Evolutionary conservation across 2,329 filamentous ascomycete genomes (phyloP).

Genomic region (Macrophomina tecta): DNA sequence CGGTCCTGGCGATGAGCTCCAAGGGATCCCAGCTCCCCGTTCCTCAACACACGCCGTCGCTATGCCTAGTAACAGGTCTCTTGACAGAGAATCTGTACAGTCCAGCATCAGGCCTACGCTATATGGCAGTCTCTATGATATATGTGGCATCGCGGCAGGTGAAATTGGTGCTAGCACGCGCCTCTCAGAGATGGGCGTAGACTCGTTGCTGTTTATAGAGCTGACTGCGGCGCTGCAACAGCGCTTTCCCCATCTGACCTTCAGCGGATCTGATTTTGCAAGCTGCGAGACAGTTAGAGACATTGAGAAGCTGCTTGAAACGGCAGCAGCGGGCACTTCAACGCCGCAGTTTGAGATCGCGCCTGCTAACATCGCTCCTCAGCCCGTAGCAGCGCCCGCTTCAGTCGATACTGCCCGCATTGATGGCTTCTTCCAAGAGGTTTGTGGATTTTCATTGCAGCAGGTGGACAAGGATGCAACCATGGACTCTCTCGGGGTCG

Average conservation of each 20-base stretch:
- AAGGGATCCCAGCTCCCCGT: not conserved
- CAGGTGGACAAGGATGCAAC: conserved; percentile 30
- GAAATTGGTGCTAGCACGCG: not conserved
- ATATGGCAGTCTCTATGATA: not conserved
- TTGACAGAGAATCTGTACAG: not conserved
- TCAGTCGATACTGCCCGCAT: not conserved
- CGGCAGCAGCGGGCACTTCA: not conserved
- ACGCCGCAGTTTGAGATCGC: not conserved
- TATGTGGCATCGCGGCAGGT: not conserved
- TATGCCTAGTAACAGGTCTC: not conserved
- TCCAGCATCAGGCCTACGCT: not conserved
- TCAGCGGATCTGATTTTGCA: not conserved
- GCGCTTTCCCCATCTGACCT: conserved; percentile 30
- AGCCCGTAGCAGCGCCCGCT: too few species aligned
- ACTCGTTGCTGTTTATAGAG: conserved; percentile 38
- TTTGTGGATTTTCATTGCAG: conserved; percentile 31
- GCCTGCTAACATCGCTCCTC: not conserved
- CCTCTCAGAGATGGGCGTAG: conserved; percentile 33
- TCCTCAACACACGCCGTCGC: not conserved
- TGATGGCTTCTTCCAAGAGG: not conserved
- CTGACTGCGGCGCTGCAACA: conserved; percentile 33
- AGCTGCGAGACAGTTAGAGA: not conserved
- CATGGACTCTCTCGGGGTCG: conserved; percentile 34
- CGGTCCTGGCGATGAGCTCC: not conserved
- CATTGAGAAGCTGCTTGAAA: conserved; percentile 4